Percentiles rank a stretch among this genome's conserved stretches.
phyloP scores from a whole-genome alignment of 2,329 filamentous ascomycete genomes.

The Plectosphaerella sp. region DNA sequence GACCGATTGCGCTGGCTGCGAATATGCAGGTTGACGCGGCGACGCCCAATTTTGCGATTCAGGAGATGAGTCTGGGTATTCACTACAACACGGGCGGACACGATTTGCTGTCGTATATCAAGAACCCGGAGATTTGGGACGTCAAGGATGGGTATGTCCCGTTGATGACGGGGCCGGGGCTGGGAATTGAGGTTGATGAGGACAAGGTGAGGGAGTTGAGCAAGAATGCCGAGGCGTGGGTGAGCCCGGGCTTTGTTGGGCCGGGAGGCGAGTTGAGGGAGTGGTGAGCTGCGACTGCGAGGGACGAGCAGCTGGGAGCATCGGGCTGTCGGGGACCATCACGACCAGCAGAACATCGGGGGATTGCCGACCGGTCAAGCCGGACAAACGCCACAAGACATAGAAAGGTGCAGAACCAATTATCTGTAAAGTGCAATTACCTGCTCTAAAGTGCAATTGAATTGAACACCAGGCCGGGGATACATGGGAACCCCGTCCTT shows the following conservation, averaged over 20 bases:
- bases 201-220: constrained; percentile 58
- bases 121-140: constrained; percentile 60
- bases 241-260: constrained; percentile 61
- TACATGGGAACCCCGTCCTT: no score
- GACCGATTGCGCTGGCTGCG: constrained; percentile 69
- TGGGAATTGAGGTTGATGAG: constrained; percentile 71
- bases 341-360: no score
- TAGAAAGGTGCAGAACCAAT: no score
- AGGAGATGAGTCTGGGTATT: constrained; percentile 76
- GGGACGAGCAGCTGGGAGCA: no score
- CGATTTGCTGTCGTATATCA: constrained; percentile 63
- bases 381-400: no score
- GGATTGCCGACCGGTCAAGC: no score
- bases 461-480: no score
- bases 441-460: no score
- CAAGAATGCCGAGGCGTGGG: constrained; percentile 58
- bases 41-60: constrained; percentile 64
- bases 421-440: no score
- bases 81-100: constrained; percentile 69
- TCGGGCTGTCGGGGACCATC: no score
- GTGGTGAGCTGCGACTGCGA: constrained; percentile 46
- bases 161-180: constrained; percentile 52
- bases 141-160: constrained; percentile 64
- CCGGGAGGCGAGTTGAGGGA: constrained; percentile 63
- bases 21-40: constrained; percentile 61